Percentiles rank a stretch among this genome's conserved stretches.
These are phyloP conservation scores for Backusella sp. DNA, from an alignment of 192 early-diverging fungal species.

Conservation along the genomic window DNA sequence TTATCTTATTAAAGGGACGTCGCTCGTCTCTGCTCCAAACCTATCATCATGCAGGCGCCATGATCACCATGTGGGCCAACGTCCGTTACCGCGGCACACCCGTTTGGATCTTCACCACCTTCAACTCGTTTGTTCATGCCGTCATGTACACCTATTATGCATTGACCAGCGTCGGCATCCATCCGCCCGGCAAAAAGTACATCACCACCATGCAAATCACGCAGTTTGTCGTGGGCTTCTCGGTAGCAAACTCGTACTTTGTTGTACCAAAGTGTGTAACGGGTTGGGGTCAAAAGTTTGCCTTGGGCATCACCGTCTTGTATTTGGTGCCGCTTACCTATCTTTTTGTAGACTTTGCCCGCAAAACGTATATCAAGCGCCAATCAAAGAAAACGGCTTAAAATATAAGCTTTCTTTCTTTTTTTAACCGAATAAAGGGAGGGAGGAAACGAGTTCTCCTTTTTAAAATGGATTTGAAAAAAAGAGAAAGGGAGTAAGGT, in stretches of 20 bases:
- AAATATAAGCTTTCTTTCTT: not conserved
- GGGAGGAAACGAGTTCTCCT: no score
- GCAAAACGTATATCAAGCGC: constrained; percentile 61
- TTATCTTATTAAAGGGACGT: constrained; percentile 78
- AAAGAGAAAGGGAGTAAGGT: no score
- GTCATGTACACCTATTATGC: constrained; percentile 88
- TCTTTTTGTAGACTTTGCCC: constrained; percentile 79
- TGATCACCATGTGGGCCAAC: constrained; percentile 74
- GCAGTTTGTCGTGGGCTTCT: constrained; percentile 77
- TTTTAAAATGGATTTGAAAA: no score
- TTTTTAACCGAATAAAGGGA: not conserved
- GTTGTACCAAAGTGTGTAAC: constrained; percentile 57
- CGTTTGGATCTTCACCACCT: constrained; percentile 78
- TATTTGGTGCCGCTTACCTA: constrained; percentile 75
- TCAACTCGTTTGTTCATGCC: constrained; percentile 87
- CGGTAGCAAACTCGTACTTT: constrained; percentile 65
- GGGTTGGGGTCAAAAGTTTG: constrained; percentile 47
- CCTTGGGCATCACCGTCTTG: constrained; percentile 58
- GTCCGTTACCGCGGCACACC: constrained; percentile 64
- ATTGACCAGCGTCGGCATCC: constrained; percentile 66
- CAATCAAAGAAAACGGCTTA: constrained; percentile 2
- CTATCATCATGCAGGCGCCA: constrained; percentile 85
- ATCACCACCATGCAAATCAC: constrained; percentile 80
- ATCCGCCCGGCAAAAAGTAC: constrained; percentile 77
- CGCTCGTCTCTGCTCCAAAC: constrained; percentile 78